Conservation (phyloP, 495 filamentous ascomycete genomes). For the Penicillium coprophilum region DNA sequence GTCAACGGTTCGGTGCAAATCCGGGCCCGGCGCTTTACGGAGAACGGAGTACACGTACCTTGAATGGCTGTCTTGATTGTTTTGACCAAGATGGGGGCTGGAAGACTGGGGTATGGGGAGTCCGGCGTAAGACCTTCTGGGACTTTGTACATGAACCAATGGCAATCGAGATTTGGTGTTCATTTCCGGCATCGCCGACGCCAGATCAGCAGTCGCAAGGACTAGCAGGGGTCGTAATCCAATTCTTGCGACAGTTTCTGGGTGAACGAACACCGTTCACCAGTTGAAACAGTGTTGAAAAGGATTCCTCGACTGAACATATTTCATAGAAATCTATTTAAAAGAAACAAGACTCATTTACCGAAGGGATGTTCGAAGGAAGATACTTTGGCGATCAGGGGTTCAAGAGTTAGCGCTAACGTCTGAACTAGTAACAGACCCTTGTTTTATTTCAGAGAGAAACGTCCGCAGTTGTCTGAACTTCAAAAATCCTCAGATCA, state of each 20-base stretch:
- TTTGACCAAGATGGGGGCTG: background rate
- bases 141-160: background rate
- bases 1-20: slow-evolving; percentile 6
- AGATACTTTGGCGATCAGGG: background rate
- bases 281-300: background rate
- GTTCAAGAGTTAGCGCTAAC: background rate
- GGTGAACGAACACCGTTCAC: background rate
- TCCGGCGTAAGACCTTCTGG: background rate
- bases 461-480: background rate
- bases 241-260: background rate
- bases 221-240: background rate
- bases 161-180: background rate
- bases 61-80: slow-evolving; percentile 6
- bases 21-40: slow-evolving; percentile 4
- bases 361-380: background rate
- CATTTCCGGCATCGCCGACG: background rate
- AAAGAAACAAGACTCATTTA: background rate
- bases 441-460: background rate
- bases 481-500: background rate
- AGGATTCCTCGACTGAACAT: background rate
- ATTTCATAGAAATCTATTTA: too few species aligned
- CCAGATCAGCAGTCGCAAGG: background rate
- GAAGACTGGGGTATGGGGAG: background rate
- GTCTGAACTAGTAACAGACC: background rate
- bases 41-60: background rate